A percentile compares a stretch with the other conserved stretches of the same genome.
Conservation (phyloP, 2,329 filamentous ascomycete species). For the Cladosporium sp. region DNA sequence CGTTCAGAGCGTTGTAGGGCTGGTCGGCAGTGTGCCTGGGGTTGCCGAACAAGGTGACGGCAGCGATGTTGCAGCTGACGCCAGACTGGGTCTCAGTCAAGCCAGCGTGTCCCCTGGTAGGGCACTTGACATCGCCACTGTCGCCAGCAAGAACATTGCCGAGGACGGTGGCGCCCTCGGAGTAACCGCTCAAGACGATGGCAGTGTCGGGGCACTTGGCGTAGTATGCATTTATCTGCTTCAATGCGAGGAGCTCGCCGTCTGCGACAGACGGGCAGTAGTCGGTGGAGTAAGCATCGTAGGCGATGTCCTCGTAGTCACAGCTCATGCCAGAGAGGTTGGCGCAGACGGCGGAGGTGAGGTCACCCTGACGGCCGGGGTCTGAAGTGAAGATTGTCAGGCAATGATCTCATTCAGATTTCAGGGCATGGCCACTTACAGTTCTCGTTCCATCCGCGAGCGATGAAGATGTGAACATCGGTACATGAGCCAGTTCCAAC, state of each 20-base stretch:
- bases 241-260: conserved; percentile 39
- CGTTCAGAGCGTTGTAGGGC: conserved; percentile 32
- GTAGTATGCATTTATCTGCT: conserved; percentile 43
- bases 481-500: conserved; percentile 25
- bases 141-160: conserved; percentile 31
- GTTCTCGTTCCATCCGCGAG: conserved; percentile 28
- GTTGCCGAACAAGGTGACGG: conserved; percentile 33
- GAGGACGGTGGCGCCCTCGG: conserved; percentile 43
- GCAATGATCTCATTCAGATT: neutral
- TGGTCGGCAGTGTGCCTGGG: conserved; percentile 33
- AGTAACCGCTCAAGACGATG: conserved; percentile 47
- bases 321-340: conserved; percentile 23
- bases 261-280: conserved; percentile 43
- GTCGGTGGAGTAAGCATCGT: conserved; percentile 27
- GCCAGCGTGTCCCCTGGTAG: conserved; percentile 24
- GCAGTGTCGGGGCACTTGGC: conserved; percentile 43
- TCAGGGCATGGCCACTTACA: neutral
- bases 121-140: conserved; percentile 41
- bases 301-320: conserved; percentile 28
- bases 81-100: conserved; percentile 19
- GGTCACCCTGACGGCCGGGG: conserved; percentile 26
- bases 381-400: neutral
- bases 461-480: conserved; percentile 28
- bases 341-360: conserved; percentile 26
- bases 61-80: conserved; percentile 26